Percentiles rank a stretch among this genome's conserved stretches.
phyloP scores from a whole-genome alignment of 306 rosid genomes.

The Vigna reflexopilosa region DNA sequence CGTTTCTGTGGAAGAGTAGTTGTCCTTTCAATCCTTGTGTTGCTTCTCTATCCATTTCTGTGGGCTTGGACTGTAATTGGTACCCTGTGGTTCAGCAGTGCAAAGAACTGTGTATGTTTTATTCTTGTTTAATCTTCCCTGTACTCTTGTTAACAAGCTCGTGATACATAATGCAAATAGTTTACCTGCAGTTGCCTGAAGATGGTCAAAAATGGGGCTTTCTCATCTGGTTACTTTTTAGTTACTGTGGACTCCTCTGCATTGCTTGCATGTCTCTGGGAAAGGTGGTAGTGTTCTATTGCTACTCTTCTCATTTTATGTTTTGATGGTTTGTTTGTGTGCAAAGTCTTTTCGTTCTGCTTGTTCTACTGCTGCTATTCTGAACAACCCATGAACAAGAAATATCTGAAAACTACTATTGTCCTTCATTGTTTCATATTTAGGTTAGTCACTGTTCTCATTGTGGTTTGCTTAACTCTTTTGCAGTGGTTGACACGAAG shows the following conservation, averaged over 20 bases:
- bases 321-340: constrained; percentile 8
- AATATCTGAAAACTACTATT: constrained; percentile 25
- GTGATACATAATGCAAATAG: constrained; percentile 42
- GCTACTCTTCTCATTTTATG: constrained; percentile 17
- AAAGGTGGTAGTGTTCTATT: constrained; percentile 66
- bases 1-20: constrained; percentile 96
- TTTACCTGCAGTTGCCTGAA: constrained; percentile 76
- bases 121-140: constrained; percentile 1
- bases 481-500: constrained; percentile 95
- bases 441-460: constrained; percentile 37
- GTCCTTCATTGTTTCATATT: constrained; percentile 6
- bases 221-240: constrained; percentile 96
- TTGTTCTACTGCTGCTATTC: constrained; percentile 16
- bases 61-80: constrained; percentile 98
- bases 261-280: constrained; percentile 90
- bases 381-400: background rate
- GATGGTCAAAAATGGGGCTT: constrained; percentile 98
- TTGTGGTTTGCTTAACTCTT: constrained; percentile 41
- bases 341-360: constrained; percentile 30
- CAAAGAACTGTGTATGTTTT: constrained; percentile 81
- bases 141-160: constrained; percentile 36
- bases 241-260: constrained; percentile 90
- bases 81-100: constrained; percentile 82
- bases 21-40: constrained; percentile 79
- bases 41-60: constrained; percentile 93